Base-by-base conservation (phyloP, 1,284 basidiomycete species). In the Irpex rosettiformis region DNA sequence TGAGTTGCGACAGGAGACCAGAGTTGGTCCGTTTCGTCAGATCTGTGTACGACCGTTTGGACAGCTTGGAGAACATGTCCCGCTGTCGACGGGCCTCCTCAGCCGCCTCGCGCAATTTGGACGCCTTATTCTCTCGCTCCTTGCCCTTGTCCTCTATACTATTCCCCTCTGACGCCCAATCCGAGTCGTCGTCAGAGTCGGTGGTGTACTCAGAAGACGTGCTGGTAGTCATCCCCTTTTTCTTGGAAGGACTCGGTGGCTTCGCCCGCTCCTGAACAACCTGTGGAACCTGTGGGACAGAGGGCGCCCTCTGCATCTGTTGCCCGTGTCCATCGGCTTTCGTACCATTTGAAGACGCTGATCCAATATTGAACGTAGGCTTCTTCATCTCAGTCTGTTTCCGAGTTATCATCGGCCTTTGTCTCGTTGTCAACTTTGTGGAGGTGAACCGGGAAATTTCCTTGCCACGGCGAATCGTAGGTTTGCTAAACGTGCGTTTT, bases 1-100 rank as follows among this genome's bases (percentile, higher is more conserved):
- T 79, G 42, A 91, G 72, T 67, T 82, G 81, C 24, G 82, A 82
- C 53, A 91, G 74, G 48, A 89, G 69, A 4, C 89, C 89, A 3
- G 82, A 82, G 48, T 73, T 72, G 10, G 79, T 78, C 49, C 82
- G 74, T 57, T 77, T 77, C 54, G 47, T 52, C 22, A 52, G 22
- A 30, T 25, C 29, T 21, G 49, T 42, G 64, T 88, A 86, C 24
- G 84, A 83, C 40, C 82, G 77, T 54, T 83, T 79, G 3, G 91
- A 89, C 8, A 88, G 77, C 73, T 93, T 94, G 58, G 83, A 79
- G 67, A 94, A 93, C 80, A 94, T 79, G 16, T 89, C 84, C 30
- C 81, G 80, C 66, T 91, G 84, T 4, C 87, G 79, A 66, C 86
- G 81, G 16, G 81, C 86, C 67, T 90, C 86, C 64, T 82, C 59